These are phyloP conservation scores for Cinchona pubescens DNA, from an alignment of 257 asterid genomes.

Conservation along the genomic window DNA sequence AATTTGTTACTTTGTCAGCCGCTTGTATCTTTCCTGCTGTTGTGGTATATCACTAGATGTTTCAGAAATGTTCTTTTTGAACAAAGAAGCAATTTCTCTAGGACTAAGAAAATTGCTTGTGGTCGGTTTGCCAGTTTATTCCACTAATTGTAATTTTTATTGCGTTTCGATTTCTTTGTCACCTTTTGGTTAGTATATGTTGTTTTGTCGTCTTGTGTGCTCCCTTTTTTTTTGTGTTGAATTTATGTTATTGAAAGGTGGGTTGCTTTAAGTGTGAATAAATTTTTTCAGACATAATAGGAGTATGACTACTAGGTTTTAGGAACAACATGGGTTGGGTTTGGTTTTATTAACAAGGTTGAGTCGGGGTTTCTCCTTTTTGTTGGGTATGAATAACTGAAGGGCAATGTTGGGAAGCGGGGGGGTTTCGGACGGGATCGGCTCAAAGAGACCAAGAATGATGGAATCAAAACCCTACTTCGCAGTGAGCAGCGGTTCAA, in stretches of 20 bases:
- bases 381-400: conserved; percentile 83
- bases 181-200: not conserved
- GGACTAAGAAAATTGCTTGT: not conserved
- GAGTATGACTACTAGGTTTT: conserved; percentile 44
- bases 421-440: conserved; percentile 99
- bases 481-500: conserved; percentile 83
- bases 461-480: conserved; percentile 99
- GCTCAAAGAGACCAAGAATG: conserved; percentile 99
- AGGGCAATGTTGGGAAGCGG: conserved; percentile 99
- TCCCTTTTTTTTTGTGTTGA: not conserved
- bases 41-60: not conserved
- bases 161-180: not conserved
- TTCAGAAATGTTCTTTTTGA: not conserved
- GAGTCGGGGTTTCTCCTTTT: conserved; percentile 76
- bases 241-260: not conserved
- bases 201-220: too few relatives aligned
- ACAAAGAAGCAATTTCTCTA: not conserved
- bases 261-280: conserved; percentile 13
- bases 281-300: conserved; percentile 10
- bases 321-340: conserved; percentile 80
- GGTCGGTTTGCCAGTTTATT: not conserved
- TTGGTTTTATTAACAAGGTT: conserved; percentile 96
- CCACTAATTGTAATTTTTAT: not conserved
- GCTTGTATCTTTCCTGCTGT: not conserved
- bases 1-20: not conserved